A percentile compares a stretch with the other conserved stretches of the same genome.
Evolutionary conservation across 73 alveolate genomes (phyloP).

Genomic region (Tetrahymena malaccensis): DNA sequence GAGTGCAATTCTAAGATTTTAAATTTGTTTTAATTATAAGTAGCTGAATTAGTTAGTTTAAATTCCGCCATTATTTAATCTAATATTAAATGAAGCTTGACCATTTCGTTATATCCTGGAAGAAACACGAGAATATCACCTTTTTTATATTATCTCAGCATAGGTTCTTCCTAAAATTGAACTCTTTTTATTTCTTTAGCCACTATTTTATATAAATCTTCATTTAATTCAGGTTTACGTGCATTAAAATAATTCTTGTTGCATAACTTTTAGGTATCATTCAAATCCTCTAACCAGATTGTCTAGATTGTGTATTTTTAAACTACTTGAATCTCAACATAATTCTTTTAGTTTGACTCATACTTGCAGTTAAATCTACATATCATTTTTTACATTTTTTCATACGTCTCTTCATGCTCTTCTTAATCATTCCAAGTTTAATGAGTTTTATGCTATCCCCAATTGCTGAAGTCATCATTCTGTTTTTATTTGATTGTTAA

Average conservation of each 20-base stretch:
- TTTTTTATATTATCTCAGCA: constrained; percentile 42
- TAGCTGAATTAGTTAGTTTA: constrained; percentile 30
- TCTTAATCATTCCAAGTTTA: neutral
- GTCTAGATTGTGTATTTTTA: neutral
- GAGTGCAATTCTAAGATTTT: constrained; percentile 62
- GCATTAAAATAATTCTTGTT: constrained; percentile 7
- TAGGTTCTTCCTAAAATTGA: neutral
- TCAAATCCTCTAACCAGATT: constrained; percentile 36
- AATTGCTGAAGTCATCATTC: neutral
- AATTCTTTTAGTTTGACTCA: neutral
- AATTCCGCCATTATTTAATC: constrained; percentile 38
- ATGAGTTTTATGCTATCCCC: neutral
- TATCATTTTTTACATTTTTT: neutral
- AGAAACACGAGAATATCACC: constrained; percentile 73
- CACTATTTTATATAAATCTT: neutral
- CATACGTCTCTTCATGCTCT: neutral
- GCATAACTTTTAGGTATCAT: constrained; percentile 3
- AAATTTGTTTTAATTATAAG: constrained; percentile 12
- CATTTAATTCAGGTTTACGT: neutral
- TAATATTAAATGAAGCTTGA: neutral
- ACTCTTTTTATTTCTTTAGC: constrained; percentile 5
- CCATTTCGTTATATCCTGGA: constrained; percentile 83
- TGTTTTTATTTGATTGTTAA: neutral
- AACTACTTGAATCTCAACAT: neutral
- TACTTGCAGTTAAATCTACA: neutral